Percentiles rank a stretch among this genome's conserved stretches.
Conservation (phyloP, 176 grass and related monocot species). For the Pontederia crassipes region DNA sequence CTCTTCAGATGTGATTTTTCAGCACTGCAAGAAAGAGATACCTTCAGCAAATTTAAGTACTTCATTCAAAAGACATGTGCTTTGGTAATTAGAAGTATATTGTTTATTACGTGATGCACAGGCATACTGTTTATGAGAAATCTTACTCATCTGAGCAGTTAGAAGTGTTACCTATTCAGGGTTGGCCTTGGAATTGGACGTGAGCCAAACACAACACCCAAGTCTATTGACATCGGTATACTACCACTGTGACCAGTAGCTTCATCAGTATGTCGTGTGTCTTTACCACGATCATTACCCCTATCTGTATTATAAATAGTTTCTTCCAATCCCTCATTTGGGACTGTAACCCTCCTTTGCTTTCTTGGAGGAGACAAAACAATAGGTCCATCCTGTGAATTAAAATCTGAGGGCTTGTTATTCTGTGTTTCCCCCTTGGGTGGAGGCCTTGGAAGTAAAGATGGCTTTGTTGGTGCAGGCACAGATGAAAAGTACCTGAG, state of each 20-base stretch:
- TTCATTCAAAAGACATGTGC: background rate
- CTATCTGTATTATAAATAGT: constrained; percentile 36
- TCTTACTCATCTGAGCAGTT: background rate
- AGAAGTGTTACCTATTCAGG: constrained; percentile 54
- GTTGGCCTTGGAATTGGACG: constrained; percentile 65
- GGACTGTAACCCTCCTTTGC: constrained; percentile 59
- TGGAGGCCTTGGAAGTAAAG: constrained; percentile 61
- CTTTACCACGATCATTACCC: constrained; percentile 40
- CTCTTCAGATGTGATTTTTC: constrained; percentile 82
- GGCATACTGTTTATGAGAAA: background rate
- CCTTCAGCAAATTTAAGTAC: constrained; percentile 3
- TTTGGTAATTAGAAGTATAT: background rate
- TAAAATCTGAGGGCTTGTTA: constrained; percentile 47
- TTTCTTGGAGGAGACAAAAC: constrained; percentile 85
- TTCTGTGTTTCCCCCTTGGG: constrained; percentile 55
- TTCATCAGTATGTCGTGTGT: constrained; percentile 34
- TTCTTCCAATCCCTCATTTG: constrained; percentile 44
- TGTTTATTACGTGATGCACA: background rate
- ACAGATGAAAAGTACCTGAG: constrained; percentile 82
- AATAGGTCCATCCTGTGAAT: constrained; percentile 50
- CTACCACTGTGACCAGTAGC: constrained; percentile 49
- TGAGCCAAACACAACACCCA: constrained; percentile 76
- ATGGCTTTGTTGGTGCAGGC: constrained; percentile 85
- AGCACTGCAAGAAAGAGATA: constrained; percentile 51
- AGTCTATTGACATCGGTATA: constrained; percentile 93